Evolutionary conservation across 805 yeast species (phyloP).

Genomic region (Saccharomycopsis amapae): DNA sequence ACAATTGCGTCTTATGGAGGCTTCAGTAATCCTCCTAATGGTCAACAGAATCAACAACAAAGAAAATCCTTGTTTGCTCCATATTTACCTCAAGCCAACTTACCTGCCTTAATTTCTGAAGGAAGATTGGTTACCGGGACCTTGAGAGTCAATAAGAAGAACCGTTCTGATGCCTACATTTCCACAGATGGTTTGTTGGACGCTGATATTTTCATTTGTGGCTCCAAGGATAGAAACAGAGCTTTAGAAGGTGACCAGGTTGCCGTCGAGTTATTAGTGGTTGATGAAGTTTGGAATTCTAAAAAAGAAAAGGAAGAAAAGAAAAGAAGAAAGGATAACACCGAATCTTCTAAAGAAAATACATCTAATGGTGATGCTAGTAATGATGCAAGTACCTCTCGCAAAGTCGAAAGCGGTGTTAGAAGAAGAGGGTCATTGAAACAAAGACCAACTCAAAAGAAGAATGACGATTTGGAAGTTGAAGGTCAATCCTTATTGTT

Average conservation of each 20-base stretch:
- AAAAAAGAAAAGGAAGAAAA: conserved; percentile 96
- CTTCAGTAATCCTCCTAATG: conserved; percentile 9
- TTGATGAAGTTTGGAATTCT: conserved; percentile 96
- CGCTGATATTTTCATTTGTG: conserved; percentile 96
- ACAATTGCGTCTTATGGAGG: conserved; percentile 19
- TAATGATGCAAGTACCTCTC: conserved; percentile 33
- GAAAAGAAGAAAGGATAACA: conserved; percentile 74
- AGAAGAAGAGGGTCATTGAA: conserved; percentile 80
- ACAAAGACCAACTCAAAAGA: conserved; percentile 94
- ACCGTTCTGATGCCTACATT: conserved; percentile 97
- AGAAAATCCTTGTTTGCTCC: conserved; percentile 91
- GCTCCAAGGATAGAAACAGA: conserved; percentile 95
- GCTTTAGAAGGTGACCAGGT: conserved; percentile 96
- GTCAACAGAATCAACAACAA: conserved; percentile 25
- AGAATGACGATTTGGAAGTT: conserved; percentile 96
- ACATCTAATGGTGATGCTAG: conserved; percentile 24
- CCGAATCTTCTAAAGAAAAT: conserved; percentile 25
- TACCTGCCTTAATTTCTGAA: conserved; percentile 82
- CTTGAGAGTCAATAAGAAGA: conserved; percentile 89
- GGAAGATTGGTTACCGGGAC: conserved; percentile 91
- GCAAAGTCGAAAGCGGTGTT: conserved; percentile 47
- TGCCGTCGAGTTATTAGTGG: conserved; percentile 89
- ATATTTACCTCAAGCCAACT: conserved; percentile 85
- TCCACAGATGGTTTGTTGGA: conserved; percentile 92
- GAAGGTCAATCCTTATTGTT: conserved; percentile 91